Evolutionary conservation across 352 stramenopile genomes (phyloP).

Genomic region (Phytophthora sp.): DNA sequence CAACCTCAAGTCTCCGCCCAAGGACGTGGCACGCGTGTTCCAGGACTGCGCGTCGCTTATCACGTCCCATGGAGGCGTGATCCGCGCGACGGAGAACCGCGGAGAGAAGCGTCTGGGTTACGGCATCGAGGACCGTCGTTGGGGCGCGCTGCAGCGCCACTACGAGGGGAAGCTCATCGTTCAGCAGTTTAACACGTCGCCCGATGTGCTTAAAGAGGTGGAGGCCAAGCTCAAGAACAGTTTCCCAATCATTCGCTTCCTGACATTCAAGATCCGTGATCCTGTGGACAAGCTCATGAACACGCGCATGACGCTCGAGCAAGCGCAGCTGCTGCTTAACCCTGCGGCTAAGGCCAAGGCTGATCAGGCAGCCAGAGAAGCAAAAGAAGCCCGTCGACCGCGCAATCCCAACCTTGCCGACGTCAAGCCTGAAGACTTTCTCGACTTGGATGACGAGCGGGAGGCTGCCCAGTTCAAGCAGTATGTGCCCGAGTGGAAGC

Average conservation of each 20-base stretch:
- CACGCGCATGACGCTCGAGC: constrained; percentile 71
- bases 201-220: constrained; percentile 66
- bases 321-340: constrained; percentile 64
- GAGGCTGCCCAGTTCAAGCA: constrained; percentile 76
- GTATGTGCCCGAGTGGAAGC: constrained; percentile 87
- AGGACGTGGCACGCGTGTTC: constrained; percentile 84
- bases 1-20: constrained; percentile 87
- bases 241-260: constrained; percentile 86
- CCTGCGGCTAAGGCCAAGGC: constrained; percentile 44
- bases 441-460: constrained; percentile 66
- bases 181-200: constrained; percentile 86
- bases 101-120: constrained; percentile 86
- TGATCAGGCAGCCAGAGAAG: constrained; percentile 41
- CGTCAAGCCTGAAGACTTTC: constrained; percentile 58
- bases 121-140: constrained; percentile 84
- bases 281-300: constrained; percentile 85
- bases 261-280: constrained; percentile 88
- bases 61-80: constrained; percentile 69
- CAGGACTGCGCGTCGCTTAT: constrained; percentile 82
- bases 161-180: constrained; percentile 89
- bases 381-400: constrained; percentile 42
- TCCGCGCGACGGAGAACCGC: constrained; percentile 81
- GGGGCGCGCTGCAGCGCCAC: constrained; percentile 85
- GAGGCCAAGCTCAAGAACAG: constrained; percentile 87
- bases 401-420: constrained; percentile 35